Conservation (phyloP, 2,329 filamentous ascomycete genomes). For the Aspergillus piperis region DNA sequence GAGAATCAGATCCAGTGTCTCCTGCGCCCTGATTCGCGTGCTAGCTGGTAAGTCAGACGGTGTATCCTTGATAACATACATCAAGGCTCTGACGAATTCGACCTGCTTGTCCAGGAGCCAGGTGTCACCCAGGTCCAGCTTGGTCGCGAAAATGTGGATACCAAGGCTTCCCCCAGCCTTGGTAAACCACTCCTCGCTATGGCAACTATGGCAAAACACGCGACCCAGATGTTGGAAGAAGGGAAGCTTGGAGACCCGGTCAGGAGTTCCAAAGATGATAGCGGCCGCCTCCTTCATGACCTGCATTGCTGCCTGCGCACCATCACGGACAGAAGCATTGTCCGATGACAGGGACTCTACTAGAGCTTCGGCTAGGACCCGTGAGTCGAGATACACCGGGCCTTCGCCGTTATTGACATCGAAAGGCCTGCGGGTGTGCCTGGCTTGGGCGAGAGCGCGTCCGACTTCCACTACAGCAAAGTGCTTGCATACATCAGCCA, state of each 20-base stretch:
- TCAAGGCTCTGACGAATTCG: conserved; percentile 85
- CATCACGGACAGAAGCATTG: conserved; percentile 73
- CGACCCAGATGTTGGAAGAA: conserved; percentile 83
- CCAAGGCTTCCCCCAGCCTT: conserved; percentile 91
- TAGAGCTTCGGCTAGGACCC: conserved; percentile 83
- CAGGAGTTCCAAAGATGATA: conserved; percentile 75
- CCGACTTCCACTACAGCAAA: conserved; percentile 90
- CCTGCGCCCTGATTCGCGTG: conserved; percentile 78
- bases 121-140: conserved; percentile 76
- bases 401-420: conserved; percentile 86
- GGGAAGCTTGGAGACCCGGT: conserved; percentile 71
- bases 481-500: conserved; percentile 81
- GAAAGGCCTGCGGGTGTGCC: conserved; percentile 76
- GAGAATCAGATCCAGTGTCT: conserved; percentile 78
- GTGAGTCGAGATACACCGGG: conserved; percentile 80
- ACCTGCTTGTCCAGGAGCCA: conserved; percentile 84
- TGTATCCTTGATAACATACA: conserved; percentile 98
- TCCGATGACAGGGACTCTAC: conserved; percentile 90
- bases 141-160: conserved; percentile 82
- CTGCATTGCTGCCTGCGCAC: conserved; percentile 75
- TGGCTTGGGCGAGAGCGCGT: conserved; percentile 75
- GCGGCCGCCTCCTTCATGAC: conserved; percentile 75
- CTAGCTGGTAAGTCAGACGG: conserved; percentile 89
- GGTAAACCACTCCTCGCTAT: conserved; percentile 98
- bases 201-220: conserved; percentile 90